Evolutionary conservation across 148 eudicot species (phyloP).

Genomic region (Rhododendron mucronatum): DNA sequence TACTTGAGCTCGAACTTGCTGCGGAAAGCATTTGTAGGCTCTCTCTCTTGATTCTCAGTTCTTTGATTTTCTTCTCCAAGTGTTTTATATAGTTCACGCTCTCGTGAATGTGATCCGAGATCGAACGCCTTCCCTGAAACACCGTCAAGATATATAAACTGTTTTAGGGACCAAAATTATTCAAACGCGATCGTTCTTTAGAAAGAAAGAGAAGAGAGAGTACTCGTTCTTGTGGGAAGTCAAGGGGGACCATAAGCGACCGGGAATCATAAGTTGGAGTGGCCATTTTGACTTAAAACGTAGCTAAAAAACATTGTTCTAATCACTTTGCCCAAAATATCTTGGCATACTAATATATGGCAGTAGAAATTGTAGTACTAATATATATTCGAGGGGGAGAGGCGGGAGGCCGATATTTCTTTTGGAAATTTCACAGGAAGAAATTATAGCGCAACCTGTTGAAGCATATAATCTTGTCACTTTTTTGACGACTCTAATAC

Average conservation of each 20-base stretch:
- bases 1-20: neutral
- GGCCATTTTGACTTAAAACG: neutral
- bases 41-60: constrained; percentile 35
- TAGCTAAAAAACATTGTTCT: neutral
- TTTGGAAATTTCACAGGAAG: neutral
- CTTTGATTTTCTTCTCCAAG: constrained; percentile 40
- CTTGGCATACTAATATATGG: neutral
- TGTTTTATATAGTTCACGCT: constrained; percentile 52
- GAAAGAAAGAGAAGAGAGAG: neutral
- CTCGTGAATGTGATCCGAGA: constrained; percentile 53
- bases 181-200: too few relatives aligned
- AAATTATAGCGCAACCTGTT: neutral
- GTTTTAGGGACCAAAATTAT: neutral
- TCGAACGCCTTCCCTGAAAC: constrained; percentile 55
- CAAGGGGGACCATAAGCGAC: neutral
- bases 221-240: neutral
- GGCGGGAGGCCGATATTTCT: neutral
- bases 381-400: neutral
- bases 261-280: neutral
- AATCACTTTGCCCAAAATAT: neutral
- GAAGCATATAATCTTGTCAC: neutral
- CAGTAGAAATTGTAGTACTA: neutral
- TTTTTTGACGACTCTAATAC: neutral
- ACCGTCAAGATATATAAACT: neutral
- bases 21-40: constrained; percentile 14